phyloP scores from a whole-genome alignment of 139 green algal species.

The Trebouxia sp. region DNA sequence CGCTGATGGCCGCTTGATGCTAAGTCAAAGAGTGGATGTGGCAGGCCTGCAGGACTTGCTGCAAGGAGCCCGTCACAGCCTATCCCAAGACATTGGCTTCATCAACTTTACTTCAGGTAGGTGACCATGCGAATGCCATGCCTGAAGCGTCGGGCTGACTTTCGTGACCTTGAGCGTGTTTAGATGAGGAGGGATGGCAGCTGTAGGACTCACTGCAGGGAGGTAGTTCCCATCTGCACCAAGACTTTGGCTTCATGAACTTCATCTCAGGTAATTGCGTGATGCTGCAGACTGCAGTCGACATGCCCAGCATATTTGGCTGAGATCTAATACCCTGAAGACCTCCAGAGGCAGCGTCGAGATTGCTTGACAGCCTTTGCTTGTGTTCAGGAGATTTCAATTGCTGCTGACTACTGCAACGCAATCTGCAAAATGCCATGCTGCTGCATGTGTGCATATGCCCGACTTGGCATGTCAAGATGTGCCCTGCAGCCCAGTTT shows the following conservation, averaged over 20 bases:
- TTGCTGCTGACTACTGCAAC: background rate
- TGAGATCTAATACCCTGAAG: background rate
- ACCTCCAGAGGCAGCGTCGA: background rate
- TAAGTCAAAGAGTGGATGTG: conserved; percentile 4
- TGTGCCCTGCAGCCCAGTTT: too few species aligned
- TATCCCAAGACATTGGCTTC: background rate
- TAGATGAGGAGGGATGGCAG: too few species aligned
- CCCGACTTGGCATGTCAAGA: too few species aligned
- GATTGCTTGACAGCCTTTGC: too few species aligned
- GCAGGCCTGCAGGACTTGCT: background rate
- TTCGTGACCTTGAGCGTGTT: too few species aligned
- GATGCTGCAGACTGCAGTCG: background rate
- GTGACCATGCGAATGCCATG: background rate
- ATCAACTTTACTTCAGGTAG: conserved; percentile 17
- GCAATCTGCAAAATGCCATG: too few species aligned
- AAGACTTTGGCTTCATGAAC: too few species aligned
- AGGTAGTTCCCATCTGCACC: too few species aligned
- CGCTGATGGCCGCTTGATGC: conserved; percentile 12
- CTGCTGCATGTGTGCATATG: too few species aligned
- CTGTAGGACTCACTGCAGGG: too few species aligned
- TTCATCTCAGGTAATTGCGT: too few species aligned
- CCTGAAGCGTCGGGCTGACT: too few species aligned
- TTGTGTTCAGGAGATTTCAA: background rate
- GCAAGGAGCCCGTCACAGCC: background rate
- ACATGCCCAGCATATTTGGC: background rate